Percentiles rank a stretch among this genome's conserved stretches.
These are phyloP conservation scores for Botrytis cinerea DNA, from an alignment of 2,329 filamentous ascomycete species.

Conservation along the genomic window DNA sequence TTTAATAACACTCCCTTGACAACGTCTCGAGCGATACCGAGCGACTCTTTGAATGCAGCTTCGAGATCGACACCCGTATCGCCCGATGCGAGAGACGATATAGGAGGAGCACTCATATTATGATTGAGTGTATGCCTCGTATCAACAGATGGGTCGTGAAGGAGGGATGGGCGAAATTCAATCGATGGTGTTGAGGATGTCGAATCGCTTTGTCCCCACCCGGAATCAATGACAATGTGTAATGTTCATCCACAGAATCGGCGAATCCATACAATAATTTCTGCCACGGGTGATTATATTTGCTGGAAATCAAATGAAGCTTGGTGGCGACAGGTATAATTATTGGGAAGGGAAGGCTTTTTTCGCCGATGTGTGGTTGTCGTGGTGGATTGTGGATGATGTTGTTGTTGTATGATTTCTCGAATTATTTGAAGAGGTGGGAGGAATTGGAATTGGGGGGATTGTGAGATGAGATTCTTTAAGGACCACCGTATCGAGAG, in stretches of 20 bases:
- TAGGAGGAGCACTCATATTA: slow-evolving; percentile 17
- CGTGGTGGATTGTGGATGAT: neutral
- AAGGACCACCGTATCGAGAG: neutral
- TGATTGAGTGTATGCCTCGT: neutral
- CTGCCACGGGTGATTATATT: neutral
- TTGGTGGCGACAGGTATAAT: neutral
- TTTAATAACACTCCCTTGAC: slow-evolving; percentile 13
- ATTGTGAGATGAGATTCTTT: neutral
- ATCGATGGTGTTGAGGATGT: neutral
- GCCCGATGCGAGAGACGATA: neutral
- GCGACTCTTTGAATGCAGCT: slow-evolving; percentile 21
- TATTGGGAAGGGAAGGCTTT: neutral
- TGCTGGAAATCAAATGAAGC: neutral
- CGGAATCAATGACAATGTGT: slow-evolving; percentile 3
- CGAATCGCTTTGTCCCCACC: slow-evolving; percentile 6
- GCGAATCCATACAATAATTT: neutral
- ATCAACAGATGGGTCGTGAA: neutral
- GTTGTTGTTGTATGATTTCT: neutral
- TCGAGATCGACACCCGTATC: slow-evolving; percentile 23
- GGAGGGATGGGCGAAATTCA: neutral
- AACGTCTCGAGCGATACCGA: slow-evolving; percentile 19
- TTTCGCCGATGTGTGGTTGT: neutral
- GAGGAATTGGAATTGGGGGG: slow-evolving; percentile 1
- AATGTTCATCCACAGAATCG: slow-evolving; percentile 4
- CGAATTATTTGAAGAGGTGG: neutral